Evolutionary conservation across 2,329 filamentous ascomycete genomes (phyloP).

Genomic region (Diaporthe amygdali): DNA sequence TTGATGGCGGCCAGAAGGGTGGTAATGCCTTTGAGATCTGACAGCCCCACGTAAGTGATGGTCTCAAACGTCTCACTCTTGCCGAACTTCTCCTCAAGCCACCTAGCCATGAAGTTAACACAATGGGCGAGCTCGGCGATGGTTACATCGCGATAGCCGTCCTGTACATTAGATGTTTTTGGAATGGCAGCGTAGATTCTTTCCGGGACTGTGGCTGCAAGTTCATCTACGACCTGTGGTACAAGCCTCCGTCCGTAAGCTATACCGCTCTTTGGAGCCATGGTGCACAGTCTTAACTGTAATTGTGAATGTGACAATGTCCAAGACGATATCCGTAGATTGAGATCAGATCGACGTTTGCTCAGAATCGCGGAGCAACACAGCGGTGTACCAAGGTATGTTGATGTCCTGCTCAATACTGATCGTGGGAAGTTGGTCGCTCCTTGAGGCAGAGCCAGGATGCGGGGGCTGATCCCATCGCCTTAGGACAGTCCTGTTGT

Average conservation of each 20-base stretch:
- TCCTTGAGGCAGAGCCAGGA: neutral
- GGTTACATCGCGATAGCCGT: conserved; percentile 31
- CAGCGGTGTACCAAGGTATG: neutral
- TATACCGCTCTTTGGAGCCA: neutral
- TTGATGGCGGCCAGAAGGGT: conserved; percentile 41
- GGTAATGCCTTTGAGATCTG: conserved; percentile 39
- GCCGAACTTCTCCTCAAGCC: conserved; percentile 32
- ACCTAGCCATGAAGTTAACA: conserved; percentile 35
- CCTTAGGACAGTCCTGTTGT: too few relatives aligned
- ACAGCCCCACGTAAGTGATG: conserved; percentile 32
- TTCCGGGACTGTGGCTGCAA: conserved; percentile 21
- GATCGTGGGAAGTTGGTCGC: neutral
- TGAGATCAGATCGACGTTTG: too few relatives aligned
- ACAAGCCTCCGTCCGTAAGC: neutral
- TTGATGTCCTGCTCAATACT: neutral
- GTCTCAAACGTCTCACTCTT: conserved; percentile 32
- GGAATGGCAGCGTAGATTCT: conserved; percentile 31
- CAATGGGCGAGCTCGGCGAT: conserved; percentile 29
- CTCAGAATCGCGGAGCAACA: too few relatives aligned
- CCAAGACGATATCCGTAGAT: neutral
- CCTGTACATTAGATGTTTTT: conserved; percentile 23
- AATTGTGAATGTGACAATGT: neutral
- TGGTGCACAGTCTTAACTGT: neutral
- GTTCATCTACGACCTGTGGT: neutral
- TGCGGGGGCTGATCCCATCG: too few relatives aligned